Base-by-base conservation (phyloP, 2,329 filamentous ascomycete species). In the Ophiocordyceps sinensis region DNA sequence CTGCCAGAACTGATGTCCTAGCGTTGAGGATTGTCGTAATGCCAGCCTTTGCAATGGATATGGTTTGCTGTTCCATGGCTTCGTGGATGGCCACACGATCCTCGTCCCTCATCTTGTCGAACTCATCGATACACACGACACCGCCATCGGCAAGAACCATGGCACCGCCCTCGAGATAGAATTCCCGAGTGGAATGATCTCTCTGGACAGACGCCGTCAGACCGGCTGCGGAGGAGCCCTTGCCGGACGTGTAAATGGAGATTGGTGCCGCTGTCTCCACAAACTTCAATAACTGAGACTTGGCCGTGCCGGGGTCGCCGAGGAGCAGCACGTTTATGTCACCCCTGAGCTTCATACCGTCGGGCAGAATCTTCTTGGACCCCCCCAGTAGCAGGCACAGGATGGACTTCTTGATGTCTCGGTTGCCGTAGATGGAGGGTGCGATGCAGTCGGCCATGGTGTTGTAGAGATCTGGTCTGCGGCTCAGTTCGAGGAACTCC, bases 51-150 rank as follows among this genome's bases (percentile, higher is more conserved):
- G 91, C 91, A 52, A 98, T 96, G 11, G 91, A 96, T 45, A 98
- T 98, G 0, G 91, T 98, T 62, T 98, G 91, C 65, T 98, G 91
- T 60, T 98, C 91, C 91, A 98, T 98, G 44, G 91, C 91, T 73
- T 98, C 91, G 70, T 98, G 91, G 50, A 98, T 98, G 2, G 91
- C 91, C 7, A 96, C 91, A 51, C 91, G 77, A 53, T 98, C 91
- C 61, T 98, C 91, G 57, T 98, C 91, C 47, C 91, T 76, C 91
- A 98, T 98, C 70, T 98, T 98, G 67, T 98, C 91, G 57, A 98
- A 98, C 64, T 98, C 91, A 57, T 98, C 91, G 52, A 98, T 98
- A 62, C 91, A 96, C 10, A 96, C 91, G 1, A 96, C 89, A 52
- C 91, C 91, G 3, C 88, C 88, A 50, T 98, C 91, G 4, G 91